Evolutionary conservation across 2,329 filamentous ascomycete species (phyloP), one percentile per base, ranked within the genome.

Genomic region (Furcasterigmium furcatum): DNA sequence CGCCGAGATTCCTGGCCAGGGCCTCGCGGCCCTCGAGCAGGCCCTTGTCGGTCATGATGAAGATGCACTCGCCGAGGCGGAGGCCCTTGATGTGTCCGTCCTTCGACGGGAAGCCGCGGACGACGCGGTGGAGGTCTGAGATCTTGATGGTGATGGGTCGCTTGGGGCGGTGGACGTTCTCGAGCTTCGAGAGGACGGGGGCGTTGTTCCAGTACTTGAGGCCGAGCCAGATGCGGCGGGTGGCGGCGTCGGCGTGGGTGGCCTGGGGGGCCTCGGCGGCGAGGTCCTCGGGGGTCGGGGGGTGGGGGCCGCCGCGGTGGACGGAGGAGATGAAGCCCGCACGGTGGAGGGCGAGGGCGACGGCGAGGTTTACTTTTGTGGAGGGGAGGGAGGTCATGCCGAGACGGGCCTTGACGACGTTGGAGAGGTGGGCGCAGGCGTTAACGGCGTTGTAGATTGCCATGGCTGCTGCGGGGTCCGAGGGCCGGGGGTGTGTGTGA

Each of bases 341-440:
- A 54, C 87, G 84, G 68, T 95, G 90, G 38, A 96, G 77, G 30
- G 87, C 86, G 18, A 94, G 78, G 43, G 82, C 77, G 14, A 96
- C 74, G 38, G 73, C 73, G 51, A 95, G 82, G 73, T 94, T 91
- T 63, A 91, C 82, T 55, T 91, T 91, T 41, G 82, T 85, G 71
- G 86, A 85, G 38, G 85, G 83, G 52, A 96, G 79, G 8, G 89
- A 95, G 25, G 91, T 96, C 42, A 95, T 75, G 55, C 86, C 88
- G 1, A 96, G 82, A 2, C 86, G 84, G n/a, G 88, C 89, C 59
- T 84, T 84, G 46, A 87, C 87, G 55, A 88, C 88, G 74, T 96
- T 96, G 66, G 94, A 88, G 46, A 96, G 77, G 72, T 96, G 91
- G 55, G 90, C 91, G 77, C 88, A 95, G 70, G 91, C 82, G 73